Percentiles rank a stretch among this genome's conserved stretches.
These are phyloP conservation scores for Marvania coccoides DNA, from an alignment of 139 green algal species.

Conservation along the genomic window DNA sequence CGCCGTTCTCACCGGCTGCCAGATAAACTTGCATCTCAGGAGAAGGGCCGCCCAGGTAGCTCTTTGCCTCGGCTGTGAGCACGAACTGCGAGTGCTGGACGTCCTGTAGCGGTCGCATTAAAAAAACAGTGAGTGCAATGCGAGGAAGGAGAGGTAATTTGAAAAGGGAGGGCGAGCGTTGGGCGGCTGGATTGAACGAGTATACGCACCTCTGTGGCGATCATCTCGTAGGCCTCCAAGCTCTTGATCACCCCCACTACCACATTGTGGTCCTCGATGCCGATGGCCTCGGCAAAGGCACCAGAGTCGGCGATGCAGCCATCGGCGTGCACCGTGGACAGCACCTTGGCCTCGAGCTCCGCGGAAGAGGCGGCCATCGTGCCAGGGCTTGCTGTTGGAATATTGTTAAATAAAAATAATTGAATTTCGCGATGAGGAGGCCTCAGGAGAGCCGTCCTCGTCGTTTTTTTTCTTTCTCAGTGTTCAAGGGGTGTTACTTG, in stretches of 20 bases:
- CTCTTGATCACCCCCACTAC: constrained; percentile 83
- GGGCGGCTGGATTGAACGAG: not conserved
- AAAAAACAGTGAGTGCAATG: not conserved
- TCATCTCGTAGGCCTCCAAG: constrained; percentile 67
- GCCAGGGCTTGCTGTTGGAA: not conserved
- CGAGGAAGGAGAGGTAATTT: not conserved
- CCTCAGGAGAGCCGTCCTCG: not conserved
- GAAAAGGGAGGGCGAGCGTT: not conserved
- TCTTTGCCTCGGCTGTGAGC: constrained; percentile 71
- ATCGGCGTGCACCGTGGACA: constrained; percentile 42
- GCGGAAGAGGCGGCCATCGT: constrained; percentile 9
- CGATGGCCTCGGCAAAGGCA: constrained; percentile 36
- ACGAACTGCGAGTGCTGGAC: constrained; percentile 53
- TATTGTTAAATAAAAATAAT: not conserved
- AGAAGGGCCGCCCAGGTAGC: constrained; percentile 57
- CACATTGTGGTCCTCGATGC: constrained; percentile 53
- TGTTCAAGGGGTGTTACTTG: too few relatives aligned
- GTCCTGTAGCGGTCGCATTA: too few relatives aligned
- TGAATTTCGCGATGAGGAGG: not conserved
- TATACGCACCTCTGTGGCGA: constrained; percentile 56
- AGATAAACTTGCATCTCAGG: constrained; percentile 84
- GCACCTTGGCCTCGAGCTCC: constrained; percentile 41
- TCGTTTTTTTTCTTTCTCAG: not conserved
- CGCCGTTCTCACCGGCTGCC: constrained; percentile 59
- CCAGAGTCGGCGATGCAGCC: constrained; percentile 61